phyloP scores from a whole-genome alignment of 306 rosid genomes.

The Dryas drummondii region DNA sequence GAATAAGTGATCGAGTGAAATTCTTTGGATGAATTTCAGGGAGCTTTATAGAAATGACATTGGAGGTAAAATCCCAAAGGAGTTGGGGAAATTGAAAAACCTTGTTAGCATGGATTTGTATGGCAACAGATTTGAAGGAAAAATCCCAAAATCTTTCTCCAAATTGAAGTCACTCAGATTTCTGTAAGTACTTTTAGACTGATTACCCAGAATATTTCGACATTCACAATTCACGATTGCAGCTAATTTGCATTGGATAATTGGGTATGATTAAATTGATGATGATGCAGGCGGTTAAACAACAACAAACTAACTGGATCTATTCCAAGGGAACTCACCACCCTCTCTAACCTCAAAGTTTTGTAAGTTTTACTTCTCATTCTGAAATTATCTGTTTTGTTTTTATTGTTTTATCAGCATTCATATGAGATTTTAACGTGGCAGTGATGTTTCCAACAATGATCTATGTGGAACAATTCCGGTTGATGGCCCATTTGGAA shows the following conservation, averaged over 20 bases:
- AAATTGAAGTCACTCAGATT: constrained; percentile 82
- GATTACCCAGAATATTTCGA: constrained; percentile 12
- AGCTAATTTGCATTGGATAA: constrained; percentile 17
- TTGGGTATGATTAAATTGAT: constrained; percentile 17
- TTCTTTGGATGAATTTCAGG: constrained; percentile 46
- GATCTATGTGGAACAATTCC: constrained; percentile 94
- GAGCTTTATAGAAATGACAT: constrained; percentile 82
- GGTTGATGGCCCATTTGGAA: constrained; percentile 81
- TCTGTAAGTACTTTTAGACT: constrained; percentile 54
- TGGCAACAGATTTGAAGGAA: constrained; percentile 70
- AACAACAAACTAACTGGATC: constrained; percentile 77
- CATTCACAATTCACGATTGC: neutral
- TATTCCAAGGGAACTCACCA: constrained; percentile 80
- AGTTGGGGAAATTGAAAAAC: constrained; percentile 63
- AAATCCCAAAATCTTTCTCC: constrained; percentile 76
- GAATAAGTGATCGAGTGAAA: constrained; percentile 15
- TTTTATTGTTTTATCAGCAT: constrained; percentile 12
- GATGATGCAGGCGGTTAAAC: constrained; percentile 57
- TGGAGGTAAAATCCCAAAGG: constrained; percentile 71
- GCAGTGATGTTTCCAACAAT: constrained; percentile 90
- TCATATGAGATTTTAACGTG: constrained; percentile 19
- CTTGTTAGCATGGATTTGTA: constrained; percentile 93
- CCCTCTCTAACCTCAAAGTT: constrained; percentile 72
- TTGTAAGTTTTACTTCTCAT: constrained; percentile 49
- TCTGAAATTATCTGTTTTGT: constrained; percentile 1